phyloP scores from a whole-genome alignment of 2,329 filamentous ascomycete genomes.

The Aspergillus sp. region DNA sequence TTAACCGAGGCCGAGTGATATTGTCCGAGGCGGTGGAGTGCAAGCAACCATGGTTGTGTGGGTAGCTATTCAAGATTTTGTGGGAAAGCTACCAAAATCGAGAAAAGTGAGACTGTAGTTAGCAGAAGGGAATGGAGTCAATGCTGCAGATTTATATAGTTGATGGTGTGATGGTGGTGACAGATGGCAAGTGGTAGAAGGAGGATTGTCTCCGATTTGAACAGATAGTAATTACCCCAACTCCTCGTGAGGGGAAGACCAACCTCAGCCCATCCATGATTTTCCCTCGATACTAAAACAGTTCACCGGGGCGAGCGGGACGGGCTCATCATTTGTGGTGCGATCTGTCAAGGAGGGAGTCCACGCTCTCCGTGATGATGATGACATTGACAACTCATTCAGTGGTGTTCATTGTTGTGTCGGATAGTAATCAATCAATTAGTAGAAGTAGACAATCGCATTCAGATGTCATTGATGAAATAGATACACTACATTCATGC shows the following conservation, averaged over 20 bases:
- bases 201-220: neutral
- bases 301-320: constrained; percentile 23
- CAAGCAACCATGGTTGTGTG: neutral
- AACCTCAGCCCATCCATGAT: constrained; percentile 18
- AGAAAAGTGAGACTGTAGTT: too few species aligned
- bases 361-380: constrained; percentile 2
- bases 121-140: neutral
- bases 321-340: constrained; percentile 5
- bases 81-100: too few species aligned
- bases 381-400: constrained; percentile 1
- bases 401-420: neutral
- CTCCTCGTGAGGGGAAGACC: constrained; percentile 33
- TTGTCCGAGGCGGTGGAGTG: neutral
- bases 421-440: neutral
- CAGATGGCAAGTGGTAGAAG: neutral
- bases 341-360: neutral
- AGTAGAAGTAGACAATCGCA: neutral
- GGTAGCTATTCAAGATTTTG: neutral
- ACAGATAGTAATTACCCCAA: constrained; percentile 29
- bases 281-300: constrained; percentile 16
- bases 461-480: too few species aligned
- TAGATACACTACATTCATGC: too few species aligned
- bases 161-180: neutral
- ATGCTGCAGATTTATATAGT: neutral
- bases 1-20: constrained; percentile 17